Evolutionary conservation across 2,329 filamentous ascomycete species (phyloP).

Genomic region (Neocatenulostroma microsporum): DNA sequence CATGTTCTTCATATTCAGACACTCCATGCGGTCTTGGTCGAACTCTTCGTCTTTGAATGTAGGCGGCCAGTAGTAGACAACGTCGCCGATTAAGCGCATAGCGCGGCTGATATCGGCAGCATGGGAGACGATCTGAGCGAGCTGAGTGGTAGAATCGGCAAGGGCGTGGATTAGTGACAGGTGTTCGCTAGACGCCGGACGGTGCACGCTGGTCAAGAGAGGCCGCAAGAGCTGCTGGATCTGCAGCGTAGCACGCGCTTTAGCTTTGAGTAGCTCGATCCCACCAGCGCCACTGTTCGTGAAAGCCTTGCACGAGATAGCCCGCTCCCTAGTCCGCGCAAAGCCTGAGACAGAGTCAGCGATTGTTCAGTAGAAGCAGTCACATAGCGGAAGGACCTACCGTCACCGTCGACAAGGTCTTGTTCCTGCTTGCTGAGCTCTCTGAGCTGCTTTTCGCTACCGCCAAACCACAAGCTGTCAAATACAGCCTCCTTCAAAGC

Average conservation of each 20-base stretch:
- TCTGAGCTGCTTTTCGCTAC: conserved; percentile 8
- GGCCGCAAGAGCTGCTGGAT: too few species aligned
- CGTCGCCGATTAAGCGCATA: conserved; percentile 18
- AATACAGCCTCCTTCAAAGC: conserved; percentile 28
- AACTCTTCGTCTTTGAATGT: conserved; percentile 28
- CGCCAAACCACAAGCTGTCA: conserved; percentile 23
- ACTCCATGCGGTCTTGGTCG: conserved; percentile 23
- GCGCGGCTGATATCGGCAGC: conserved; percentile 16
- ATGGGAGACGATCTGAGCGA: conserved; percentile 13
- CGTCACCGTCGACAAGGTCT: conserved; percentile 34
- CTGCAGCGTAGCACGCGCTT: too few species aligned
- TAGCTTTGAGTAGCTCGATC: too few species aligned
- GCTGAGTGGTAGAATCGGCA: not conserved
- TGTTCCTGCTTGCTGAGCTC: conserved; percentile 33
- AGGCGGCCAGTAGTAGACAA: conserved; percentile 25
- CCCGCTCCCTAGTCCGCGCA: conserved; percentile 18
- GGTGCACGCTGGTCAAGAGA: not conserved
- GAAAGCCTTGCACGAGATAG: conserved; percentile 8
- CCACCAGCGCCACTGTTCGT: not conserved
- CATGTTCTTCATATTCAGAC: conserved; percentile 21
- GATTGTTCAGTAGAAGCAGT: not conserved
- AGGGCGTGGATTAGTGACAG: not conserved
- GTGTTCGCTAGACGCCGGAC: not conserved
- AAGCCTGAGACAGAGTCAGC: conserved; percentile 20
- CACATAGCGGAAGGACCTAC: conserved; percentile 11